phyloP scores from a whole-genome alignment of 805 yeast genomes.

The Hanseniaspora opuntiae region DNA sequence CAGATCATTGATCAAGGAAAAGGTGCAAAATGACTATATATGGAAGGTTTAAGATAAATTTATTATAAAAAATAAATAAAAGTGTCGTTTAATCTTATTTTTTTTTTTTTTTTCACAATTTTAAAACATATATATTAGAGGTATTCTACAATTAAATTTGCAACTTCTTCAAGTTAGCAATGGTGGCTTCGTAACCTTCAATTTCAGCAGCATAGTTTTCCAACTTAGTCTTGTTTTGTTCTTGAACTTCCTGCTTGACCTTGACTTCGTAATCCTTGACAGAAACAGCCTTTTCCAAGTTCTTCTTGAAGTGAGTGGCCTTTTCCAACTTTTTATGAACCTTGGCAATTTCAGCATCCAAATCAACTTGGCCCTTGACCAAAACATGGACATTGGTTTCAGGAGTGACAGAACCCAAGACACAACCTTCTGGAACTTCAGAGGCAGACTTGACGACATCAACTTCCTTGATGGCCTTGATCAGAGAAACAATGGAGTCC shows the following conservation, averaged over 20 bases:
- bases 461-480: conserved; percentile 75
- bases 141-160: conserved; percentile 31
- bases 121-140: neutral
- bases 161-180: conserved; percentile 68
- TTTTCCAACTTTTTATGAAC: conserved; percentile 63
- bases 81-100: neutral
- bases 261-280: conserved; percentile 72
- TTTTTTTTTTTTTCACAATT: neutral
- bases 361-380: conserved; percentile 88
- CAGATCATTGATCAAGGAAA: conserved; percentile 36
- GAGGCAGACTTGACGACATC: conserved; percentile 44
- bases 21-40: conserved; percentile 41
- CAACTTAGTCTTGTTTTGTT: conserved; percentile 51
- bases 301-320: conserved; percentile 43
- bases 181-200: conserved; percentile 76
- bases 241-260: conserved; percentile 72
- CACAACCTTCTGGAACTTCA: conserved; percentile 77
- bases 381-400: conserved; percentile 75
- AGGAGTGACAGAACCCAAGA: conserved; percentile 66
- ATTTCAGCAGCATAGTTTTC: conserved; percentile 73
- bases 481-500: conserved; percentile 77
- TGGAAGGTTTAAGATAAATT: conserved; percentile 32
- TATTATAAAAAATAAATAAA: neutral
- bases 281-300: conserved; percentile 54
- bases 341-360: conserved; percentile 80